A percentile compares a stretch with the other conserved stretches of the same genome.
Evolutionary conservation across 345 rosid genomes (phyloP).

Genomic region (Populus euphratica): DNA sequence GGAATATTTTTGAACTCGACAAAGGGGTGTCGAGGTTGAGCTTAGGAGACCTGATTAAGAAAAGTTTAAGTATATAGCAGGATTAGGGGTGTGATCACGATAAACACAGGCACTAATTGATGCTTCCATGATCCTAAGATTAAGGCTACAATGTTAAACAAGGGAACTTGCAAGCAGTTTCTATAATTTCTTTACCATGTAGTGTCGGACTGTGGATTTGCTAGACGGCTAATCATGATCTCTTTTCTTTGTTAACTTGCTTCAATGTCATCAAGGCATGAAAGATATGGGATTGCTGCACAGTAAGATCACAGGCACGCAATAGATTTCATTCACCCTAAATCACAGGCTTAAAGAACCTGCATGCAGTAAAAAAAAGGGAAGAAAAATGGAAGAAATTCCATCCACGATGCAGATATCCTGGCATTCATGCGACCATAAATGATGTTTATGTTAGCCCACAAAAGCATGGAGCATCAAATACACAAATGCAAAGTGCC

Average conservation of each 20-base stretch:
- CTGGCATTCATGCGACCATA: neutral
- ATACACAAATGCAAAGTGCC: slow-evolving; percentile 41
- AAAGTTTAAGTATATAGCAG: neutral
- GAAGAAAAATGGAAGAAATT: neutral
- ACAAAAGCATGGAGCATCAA: slow-evolving; percentile 5
- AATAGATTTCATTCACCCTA: neutral
- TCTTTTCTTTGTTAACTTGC: slow-evolving; percentile 10
- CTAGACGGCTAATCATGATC: slow-evolving; percentile 15
- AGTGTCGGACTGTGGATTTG: slow-evolving; percentile 10
- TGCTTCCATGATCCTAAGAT: slow-evolving; percentile 18
- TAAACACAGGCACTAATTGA: slow-evolving; percentile 27
- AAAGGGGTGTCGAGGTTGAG: neutral
- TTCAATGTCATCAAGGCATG: neutral
- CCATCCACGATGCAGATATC: neutral
- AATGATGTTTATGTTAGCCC: neutral
- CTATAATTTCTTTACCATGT: slow-evolving; percentile 7
- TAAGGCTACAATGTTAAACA: neutral
- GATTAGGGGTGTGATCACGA: slow-evolving; percentile 17
- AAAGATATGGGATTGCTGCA: neutral
- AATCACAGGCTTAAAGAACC: neutral
- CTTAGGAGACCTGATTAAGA: slow-evolving; percentile 26
- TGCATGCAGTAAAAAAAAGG: neutral
- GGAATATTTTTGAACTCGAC: neutral
- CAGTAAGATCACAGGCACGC: neutral
- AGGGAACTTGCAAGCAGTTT: slow-evolving; percentile 4